Percentiles rank a stretch among this genome's conserved stretches.
These are phyloP conservation scores for Candida pseudofarinosa DNA, from an alignment of 805 yeast genomes.

Conservation along the genomic window DNA sequence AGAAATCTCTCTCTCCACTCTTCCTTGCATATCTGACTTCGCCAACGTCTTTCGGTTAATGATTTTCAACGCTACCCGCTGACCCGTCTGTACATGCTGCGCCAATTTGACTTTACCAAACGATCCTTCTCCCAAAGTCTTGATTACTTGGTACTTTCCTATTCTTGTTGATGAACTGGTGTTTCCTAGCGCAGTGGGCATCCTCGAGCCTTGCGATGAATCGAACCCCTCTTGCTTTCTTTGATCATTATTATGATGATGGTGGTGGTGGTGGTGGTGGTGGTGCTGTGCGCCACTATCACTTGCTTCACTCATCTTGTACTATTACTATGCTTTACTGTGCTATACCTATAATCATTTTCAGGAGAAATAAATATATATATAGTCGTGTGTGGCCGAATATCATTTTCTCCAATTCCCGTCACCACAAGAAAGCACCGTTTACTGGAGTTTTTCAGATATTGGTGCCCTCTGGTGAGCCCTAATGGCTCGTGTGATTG, in stretches of 20 bases:
- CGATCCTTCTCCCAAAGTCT: constrained; percentile 93
- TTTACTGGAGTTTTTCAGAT: no score
- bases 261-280: constrained; percentile 18
- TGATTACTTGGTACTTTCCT: constrained; percentile 89
- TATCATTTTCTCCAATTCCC: not conserved
- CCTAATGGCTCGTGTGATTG: no score
- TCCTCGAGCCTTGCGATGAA: constrained; percentile 1
- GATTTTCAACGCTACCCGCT: constrained; percentile 87
- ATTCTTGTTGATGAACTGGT: constrained; percentile 48
- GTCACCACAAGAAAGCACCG: no score
- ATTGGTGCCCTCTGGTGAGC: no score
- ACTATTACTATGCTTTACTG: not conserved
- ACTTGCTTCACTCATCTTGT: constrained; percentile 3
- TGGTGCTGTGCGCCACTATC: constrained; percentile 8
- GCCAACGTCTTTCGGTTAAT: constrained; percentile 90
- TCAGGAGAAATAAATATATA: not conserved
- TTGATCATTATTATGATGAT: constrained; percentile 16
- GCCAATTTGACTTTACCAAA: constrained; percentile 95
- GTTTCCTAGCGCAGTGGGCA: constrained; percentile 7
- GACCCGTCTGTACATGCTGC: constrained; percentile 85
- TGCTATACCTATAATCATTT: not conserved
- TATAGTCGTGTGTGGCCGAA: not conserved
- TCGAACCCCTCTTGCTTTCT: not conserved
- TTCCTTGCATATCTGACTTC: constrained; percentile 94
- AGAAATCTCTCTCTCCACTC: constrained; percentile 91